phyloP scores from a whole-genome alignment of 2,329 filamentous ascomycete species.

The Penicillium sp. region DNA sequence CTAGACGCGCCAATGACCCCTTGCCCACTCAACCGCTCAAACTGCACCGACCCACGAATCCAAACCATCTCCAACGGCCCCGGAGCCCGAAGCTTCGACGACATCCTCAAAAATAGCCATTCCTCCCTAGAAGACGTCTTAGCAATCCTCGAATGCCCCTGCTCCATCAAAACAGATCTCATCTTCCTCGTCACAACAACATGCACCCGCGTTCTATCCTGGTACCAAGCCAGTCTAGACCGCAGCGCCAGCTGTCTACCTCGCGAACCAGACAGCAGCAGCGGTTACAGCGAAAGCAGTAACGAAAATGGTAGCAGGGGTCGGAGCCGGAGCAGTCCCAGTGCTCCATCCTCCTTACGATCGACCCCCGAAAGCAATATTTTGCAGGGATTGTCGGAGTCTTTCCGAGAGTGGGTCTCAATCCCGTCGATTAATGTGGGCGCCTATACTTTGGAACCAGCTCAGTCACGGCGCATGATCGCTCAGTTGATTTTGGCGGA shows the following conservation, averaged over 20 bases:
- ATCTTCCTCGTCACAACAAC: conserved; percentile 8
- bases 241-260: conserved; percentile 1
- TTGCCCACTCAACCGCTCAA: conserved; percentile 2
- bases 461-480: conserved; percentile 4
- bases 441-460: conserved; percentile 7
- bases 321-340: background rate
- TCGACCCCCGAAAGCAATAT: conserved; percentile 1
- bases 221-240: conserved; percentile 11
- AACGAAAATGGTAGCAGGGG: background rate
- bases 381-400: conserved; percentile 1
- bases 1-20: conserved; percentile 8
- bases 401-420: conserved; percentile 8
- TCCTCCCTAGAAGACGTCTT: conserved; percentile 8
- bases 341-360: background rate
- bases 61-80: background rate
- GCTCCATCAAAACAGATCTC: conserved; percentile 7
- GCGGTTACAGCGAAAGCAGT: background rate
- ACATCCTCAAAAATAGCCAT: conserved; percentile 10
- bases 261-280: conserved; percentile 8
- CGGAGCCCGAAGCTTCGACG: conserved; percentile 10
- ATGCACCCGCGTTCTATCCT: conserved; percentile 10
- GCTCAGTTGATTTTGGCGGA: background rate
- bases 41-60: background rate
- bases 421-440: conserved; percentile 10
- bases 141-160: conserved; percentile 8